A percentile compares a stretch with the other conserved stretches of the same genome.
Evolutionary conservation across 176 grass and related monocot species (phyloP).

Genomic region (Aegilops umbellulata): DNA sequence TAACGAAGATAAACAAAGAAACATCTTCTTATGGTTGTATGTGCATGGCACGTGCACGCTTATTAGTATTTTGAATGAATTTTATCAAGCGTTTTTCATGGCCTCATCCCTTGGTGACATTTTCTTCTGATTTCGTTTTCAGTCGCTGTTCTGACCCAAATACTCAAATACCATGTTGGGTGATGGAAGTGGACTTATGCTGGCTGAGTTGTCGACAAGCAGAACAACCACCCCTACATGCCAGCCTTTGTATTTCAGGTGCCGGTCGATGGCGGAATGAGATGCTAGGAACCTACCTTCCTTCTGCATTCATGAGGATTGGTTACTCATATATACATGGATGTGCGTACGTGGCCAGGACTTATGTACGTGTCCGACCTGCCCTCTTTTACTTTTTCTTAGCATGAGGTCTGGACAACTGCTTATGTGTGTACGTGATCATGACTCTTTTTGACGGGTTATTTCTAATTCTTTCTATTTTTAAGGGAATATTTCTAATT

Average conservation of each 20-base stretch:
- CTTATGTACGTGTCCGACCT: too few species aligned
- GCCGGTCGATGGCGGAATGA: not conserved
- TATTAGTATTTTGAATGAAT: constrained; percentile 12
- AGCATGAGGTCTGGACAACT: too few species aligned
- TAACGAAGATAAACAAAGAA: too few species aligned
- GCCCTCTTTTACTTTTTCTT: too few species aligned
- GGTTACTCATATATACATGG: too few species aligned
- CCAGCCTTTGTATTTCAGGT: not conserved
- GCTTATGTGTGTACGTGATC: too few species aligned
- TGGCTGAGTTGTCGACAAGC: not conserved
- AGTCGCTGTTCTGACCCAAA: not conserved
- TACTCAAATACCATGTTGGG: not conserved
- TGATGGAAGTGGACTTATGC: not conserved
- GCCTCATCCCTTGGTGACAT: not conserved
- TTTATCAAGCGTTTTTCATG: not conserved
- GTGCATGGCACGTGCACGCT: too few species aligned
- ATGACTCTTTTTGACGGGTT: too few species aligned
- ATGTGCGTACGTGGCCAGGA: too few species aligned
- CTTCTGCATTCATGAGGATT: not conserved
- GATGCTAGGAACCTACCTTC: not conserved
- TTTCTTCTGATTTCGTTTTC: not conserved
- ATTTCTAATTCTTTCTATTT: too few species aligned
- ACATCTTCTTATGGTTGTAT: too few species aligned
- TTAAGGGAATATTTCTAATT: too few species aligned
- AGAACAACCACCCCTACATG: not conserved